Conservation (phyloP, 441 rosid species). For the Adansonia rubrostipa region DNA sequence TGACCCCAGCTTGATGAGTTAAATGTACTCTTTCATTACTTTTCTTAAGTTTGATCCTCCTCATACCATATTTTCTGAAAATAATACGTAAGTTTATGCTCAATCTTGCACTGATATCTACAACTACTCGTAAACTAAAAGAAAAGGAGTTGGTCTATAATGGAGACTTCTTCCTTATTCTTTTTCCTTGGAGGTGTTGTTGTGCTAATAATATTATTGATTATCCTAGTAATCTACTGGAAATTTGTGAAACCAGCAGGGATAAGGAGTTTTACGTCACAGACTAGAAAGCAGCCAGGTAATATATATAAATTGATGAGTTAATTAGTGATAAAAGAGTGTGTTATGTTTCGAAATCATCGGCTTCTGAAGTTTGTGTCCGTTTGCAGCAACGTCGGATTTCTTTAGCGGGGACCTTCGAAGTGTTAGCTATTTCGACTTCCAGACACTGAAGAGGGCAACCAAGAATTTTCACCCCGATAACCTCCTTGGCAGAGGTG, state of each 20-base stretch:
- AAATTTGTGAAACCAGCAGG: slow-evolving; percentile 37
- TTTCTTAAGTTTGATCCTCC: no score
- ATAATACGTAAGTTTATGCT: neutral
- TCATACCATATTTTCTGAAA: no score
- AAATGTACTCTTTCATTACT: neutral
- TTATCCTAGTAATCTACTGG: slow-evolving; percentile 40
- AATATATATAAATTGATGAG: neutral
- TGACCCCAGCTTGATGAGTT: slow-evolving; percentile 1
- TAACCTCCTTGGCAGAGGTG: slow-evolving; percentile 51
- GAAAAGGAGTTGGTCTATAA: slow-evolving; percentile 24
- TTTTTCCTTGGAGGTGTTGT: slow-evolving; percentile 50
- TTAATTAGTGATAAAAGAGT: neutral
- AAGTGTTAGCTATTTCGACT: slow-evolving; percentile 44
- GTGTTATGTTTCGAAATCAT: neutral
- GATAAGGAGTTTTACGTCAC: slow-evolving; percentile 26
- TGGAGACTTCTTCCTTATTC: slow-evolving; percentile 35
- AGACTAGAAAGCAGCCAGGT: slow-evolving; percentile 21
- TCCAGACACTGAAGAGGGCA: slow-evolving; percentile 47
- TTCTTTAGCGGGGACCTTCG: slow-evolving; percentile 51
- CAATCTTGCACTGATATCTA: neutral
- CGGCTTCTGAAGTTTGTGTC: neutral
- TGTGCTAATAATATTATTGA: slow-evolving; percentile 44
- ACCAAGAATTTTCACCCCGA: slow-evolving; percentile 46
- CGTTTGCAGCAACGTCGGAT: slow-evolving; percentile 39
- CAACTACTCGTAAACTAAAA: slow-evolving; percentile 20